Evolutionary conservation across 2,329 filamentous ascomycete species (phyloP).

Genomic region (Aschersonia sp.): DNA sequence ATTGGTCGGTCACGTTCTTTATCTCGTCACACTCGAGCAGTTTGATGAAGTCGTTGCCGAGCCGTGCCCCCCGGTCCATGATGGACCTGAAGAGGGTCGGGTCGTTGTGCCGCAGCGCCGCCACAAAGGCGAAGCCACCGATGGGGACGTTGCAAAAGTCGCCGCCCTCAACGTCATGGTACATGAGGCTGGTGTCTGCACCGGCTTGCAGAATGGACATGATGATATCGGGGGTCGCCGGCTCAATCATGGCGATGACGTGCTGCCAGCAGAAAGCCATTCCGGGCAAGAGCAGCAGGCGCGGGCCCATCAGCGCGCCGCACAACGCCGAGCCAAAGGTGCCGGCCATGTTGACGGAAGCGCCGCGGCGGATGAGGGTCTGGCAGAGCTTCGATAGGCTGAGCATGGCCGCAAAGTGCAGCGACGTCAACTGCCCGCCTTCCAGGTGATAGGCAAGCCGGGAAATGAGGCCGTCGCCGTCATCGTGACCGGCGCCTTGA

Average conservation of each 20-base stretch:
- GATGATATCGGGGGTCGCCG: background rate
- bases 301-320: conserved; percentile 18
- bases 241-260: background rate
- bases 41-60: background rate
- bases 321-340: conserved; percentile 16
- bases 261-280: conserved; percentile 1
- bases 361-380: conserved; percentile 10
- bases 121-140: conserved; percentile 2
- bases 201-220: background rate
- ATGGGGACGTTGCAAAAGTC: background rate
- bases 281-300: conserved; percentile 6
- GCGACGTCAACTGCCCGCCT: conserved; percentile 12
- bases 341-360: conserved; percentile 9
- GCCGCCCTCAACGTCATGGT: too few relatives aligned
- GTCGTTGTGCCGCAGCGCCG: background rate
- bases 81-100: background rate
- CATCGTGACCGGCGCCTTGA: conserved; percentile 5
- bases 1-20: background rate
- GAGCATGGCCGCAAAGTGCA: conserved; percentile 20
- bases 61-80: background rate
- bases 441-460: conserved; percentile 16
- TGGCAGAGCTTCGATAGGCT: conserved; percentile 15
- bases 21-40: background rate
- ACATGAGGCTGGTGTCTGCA: background rate
- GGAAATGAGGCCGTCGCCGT: conserved; percentile 7